phyloP scores from a whole-genome alignment of 805 yeast genomes.

The Ogataea nakhonphanomensis region DNA sequence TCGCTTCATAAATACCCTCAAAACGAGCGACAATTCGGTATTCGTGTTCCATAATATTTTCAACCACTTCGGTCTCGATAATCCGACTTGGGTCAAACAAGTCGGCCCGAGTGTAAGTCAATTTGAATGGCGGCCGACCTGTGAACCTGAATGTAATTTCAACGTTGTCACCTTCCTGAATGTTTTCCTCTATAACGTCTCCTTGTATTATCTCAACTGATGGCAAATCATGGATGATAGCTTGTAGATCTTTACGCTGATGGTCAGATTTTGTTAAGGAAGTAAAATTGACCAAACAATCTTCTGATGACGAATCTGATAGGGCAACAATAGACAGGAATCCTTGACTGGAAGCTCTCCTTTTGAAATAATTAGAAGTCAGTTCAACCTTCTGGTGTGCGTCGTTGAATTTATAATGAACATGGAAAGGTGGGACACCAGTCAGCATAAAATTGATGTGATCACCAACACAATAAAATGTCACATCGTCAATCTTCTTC shows the following conservation, averaged over 20 bases:
- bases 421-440: slow-evolving; percentile 77
- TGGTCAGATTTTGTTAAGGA: neutral
- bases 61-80: slow-evolving; percentile 56
- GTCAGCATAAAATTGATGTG: slow-evolving; percentile 69
- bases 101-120: slow-evolving; percentile 74
- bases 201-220: slow-evolving; percentile 85
- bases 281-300: slow-evolving; percentile 65
- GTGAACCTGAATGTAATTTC: slow-evolving; percentile 77
- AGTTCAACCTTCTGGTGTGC: slow-evolving; percentile 51
- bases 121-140: slow-evolving; percentile 88
- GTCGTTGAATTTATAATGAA: slow-evolving; percentile 72
- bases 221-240: slow-evolving; percentile 46
- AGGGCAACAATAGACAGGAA: slow-evolving; percentile 60
- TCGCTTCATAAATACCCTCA: slow-evolving; percentile 93
- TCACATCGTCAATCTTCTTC: slow-evolving; percentile 4
- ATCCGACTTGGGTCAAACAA: slow-evolving; percentile 34
- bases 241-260: slow-evolving; percentile 23
- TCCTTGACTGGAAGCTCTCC: slow-evolving; percentile 87
- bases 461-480: slow-evolving; percentile 88
- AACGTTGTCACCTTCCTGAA: slow-evolving; percentile 93
- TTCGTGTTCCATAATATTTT: slow-evolving; percentile 65
- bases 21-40: slow-evolving; percentile 72
- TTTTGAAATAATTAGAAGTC: slow-evolving; percentile 39
- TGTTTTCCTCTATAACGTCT: slow-evolving; percentile 68
- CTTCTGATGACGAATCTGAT: slow-evolving; percentile 67